phyloP scores from a whole-genome alignment of 2,329 filamentous ascomycete species.

The Trichoderma citrinoviride region DNA sequence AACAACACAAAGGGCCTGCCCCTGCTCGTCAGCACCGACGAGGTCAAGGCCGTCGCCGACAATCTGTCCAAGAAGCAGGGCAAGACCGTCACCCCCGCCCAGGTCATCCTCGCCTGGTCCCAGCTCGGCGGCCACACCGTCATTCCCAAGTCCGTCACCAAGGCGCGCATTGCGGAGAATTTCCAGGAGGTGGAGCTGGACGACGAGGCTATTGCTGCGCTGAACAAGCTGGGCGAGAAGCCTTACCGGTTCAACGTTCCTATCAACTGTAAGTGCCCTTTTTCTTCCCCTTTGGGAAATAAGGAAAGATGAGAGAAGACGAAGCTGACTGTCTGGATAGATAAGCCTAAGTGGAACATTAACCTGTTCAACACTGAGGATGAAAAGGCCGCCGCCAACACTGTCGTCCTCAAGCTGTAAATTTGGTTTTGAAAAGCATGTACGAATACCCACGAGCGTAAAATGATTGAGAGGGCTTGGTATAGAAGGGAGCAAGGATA shows the following conservation, averaged over 20 bases:
- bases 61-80: slow-evolving; percentile 36
- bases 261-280: slow-evolving; percentile 37
- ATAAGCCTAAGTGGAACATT: slow-evolving; percentile 55
- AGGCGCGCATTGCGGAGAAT: slow-evolving; percentile 66
- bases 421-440: neutral
- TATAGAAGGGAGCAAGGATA: no score
- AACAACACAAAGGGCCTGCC: slow-evolving; percentile 45
- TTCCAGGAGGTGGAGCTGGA: slow-evolving; percentile 64
- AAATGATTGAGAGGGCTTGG: no score
- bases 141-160: slow-evolving; percentile 72
- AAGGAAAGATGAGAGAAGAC: no score
- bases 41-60: slow-evolving; percentile 56
- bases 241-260: slow-evolving; percentile 47
- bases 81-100: slow-evolving; percentile 42
- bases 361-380: slow-evolving; percentile 54
- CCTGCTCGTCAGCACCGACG: slow-evolving; percentile 58
- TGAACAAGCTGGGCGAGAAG: slow-evolving; percentile 59
- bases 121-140: slow-evolving; percentile 62
- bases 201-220: slow-evolving; percentile 56
- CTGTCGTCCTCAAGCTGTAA: slow-evolving; percentile 41
- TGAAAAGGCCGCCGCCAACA: slow-evolving; percentile 49
- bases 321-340: slow-evolving; percentile 27
- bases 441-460: slow-evolving; percentile 8
- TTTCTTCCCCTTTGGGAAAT: no score
- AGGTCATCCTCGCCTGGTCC: slow-evolving; percentile 57